phyloP scores from a whole-genome alignment of 176 grass and related monocot species.

The Coix lacrymajobi region DNA sequence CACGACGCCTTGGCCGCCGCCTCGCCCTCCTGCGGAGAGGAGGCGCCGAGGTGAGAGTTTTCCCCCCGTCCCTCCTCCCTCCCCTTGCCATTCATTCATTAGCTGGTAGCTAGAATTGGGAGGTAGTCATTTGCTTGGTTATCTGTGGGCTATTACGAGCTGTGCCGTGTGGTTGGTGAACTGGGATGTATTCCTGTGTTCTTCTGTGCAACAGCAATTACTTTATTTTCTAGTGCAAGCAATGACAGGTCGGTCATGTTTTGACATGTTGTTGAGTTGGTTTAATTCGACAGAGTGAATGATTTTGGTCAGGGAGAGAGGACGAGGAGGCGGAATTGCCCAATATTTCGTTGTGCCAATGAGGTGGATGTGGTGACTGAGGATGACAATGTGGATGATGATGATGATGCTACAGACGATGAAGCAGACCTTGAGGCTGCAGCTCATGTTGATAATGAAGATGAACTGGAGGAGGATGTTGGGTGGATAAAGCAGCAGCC shows the following conservation, averaged over 20 bases:
- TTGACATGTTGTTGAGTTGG: not conserved
- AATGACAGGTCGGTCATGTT: not conserved
- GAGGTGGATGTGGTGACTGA: slow-evolving; percentile 19
- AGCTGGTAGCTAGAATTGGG: not conserved
- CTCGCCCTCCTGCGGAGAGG: not conserved
- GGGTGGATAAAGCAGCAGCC: slow-evolving; percentile 50
- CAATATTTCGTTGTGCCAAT: not conserved
- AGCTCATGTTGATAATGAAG: not conserved
- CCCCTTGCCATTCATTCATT: not conserved
- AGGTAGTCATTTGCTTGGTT: not conserved
- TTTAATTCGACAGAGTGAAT: not conserved
- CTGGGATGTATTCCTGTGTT: not conserved
- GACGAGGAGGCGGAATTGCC: not conserved
- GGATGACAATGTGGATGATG: not conserved
- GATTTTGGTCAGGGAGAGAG: not conserved
- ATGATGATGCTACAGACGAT: not conserved
- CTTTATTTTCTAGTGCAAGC: not conserved
- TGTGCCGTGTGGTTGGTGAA: not conserved
- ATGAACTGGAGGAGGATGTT: slow-evolving; percentile 5
- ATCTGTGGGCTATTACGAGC: not conserved
- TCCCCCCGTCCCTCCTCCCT: too few relatives aligned
- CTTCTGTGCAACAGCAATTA: not conserved
- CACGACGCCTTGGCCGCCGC: not conserved
- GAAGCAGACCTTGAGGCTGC: not conserved
- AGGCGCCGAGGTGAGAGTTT: not conserved